Conservation (phyloP, 495 filamentous ascomycete species). For the Trichoderma asperelloides region DNA sequence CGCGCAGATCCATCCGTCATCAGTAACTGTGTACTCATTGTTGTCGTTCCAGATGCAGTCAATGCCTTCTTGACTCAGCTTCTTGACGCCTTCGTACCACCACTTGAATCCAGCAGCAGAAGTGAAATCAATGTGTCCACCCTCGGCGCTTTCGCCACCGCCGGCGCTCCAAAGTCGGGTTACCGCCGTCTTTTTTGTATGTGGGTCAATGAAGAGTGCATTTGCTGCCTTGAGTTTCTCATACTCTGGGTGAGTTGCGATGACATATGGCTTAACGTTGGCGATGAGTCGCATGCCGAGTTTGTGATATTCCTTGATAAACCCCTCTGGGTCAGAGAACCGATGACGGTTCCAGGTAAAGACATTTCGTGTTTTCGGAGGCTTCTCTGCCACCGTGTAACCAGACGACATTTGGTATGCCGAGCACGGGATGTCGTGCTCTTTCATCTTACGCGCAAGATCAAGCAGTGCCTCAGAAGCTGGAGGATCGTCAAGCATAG, state of each 20-base stretch:
- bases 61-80: constrained; percentile 50
- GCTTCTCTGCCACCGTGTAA: constrained; percentile 56
- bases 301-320: constrained; percentile 49
- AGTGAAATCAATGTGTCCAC: constrained; percentile 63
- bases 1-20: constrained; percentile 53
- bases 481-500: constrained; percentile 52
- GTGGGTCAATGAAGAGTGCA: constrained; percentile 53
- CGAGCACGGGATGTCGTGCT: constrained; percentile 60
- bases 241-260: constrained; percentile 56
- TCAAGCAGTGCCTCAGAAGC: constrained; percentile 48
- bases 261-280: constrained; percentile 65
- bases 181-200: constrained; percentile 42
- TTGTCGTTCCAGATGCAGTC: constrained; percentile 73
- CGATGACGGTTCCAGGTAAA: constrained; percentile 62
- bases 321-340: constrained; percentile 56
- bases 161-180: constrained; percentile 60
- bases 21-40: constrained; percentile 60
- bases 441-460: constrained; percentile 49
- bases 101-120: constrained; percentile 53
- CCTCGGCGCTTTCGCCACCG: constrained; percentile 56
- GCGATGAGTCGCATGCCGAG: constrained; percentile 55
- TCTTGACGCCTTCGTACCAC: constrained; percentile 58
- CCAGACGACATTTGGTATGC: constrained; percentile 65
- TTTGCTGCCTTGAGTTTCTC: constrained; percentile 40
- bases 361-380: constrained; percentile 59